Conservation (phyloP, 2,329 filamentous ascomycete species). For the Chrysosporium queenslandicum region DNA sequence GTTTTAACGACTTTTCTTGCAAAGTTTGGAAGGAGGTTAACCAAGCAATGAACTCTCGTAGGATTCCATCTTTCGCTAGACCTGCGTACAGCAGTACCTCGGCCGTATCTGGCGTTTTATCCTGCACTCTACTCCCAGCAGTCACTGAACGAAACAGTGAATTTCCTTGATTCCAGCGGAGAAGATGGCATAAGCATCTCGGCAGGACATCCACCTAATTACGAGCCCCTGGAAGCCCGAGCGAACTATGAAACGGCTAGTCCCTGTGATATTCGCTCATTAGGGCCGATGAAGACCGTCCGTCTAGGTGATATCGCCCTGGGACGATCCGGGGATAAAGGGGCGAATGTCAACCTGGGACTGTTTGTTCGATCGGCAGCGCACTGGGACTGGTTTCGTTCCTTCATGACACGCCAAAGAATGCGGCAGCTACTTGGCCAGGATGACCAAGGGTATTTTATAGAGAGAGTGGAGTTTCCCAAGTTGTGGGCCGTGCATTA, state of each 20-base stretch:
- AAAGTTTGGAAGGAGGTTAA: neutral
- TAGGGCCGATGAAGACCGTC: conserved; percentile 25
- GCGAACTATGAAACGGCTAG: conserved; percentile 17
- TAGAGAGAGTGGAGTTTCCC: conserved; percentile 43
- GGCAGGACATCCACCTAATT: conserved; percentile 18
- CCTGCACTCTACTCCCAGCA: conserved; percentile 28
- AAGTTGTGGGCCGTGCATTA: conserved; percentile 42
- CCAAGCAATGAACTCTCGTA: neutral
- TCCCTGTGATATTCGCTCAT: conserved; percentile 19
- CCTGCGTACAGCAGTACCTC: conserved; percentile 31
- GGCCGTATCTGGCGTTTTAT: conserved; percentile 37
- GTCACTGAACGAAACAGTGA: conserved; percentile 23
- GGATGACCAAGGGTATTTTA: conserved; percentile 34
- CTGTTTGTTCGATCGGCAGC: conserved; percentile 25
- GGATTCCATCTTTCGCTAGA: conserved; percentile 39
- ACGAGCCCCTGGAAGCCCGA: conserved; percentile 19
- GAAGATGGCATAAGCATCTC: neutral
- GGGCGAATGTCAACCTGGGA: conserved; percentile 36
- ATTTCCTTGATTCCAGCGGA: conserved; percentile 19
- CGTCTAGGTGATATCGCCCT: conserved; percentile 38
- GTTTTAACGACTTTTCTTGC: neutral
- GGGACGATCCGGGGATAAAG: conserved; percentile 36
- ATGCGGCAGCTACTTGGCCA: conserved; percentile 36
- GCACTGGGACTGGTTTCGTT: conserved; percentile 31
- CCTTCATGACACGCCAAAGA: conserved; percentile 33